phyloP scores from a whole-genome alignment of 805 yeast genomes.

The Suhomyces kilbournensis region DNA sequence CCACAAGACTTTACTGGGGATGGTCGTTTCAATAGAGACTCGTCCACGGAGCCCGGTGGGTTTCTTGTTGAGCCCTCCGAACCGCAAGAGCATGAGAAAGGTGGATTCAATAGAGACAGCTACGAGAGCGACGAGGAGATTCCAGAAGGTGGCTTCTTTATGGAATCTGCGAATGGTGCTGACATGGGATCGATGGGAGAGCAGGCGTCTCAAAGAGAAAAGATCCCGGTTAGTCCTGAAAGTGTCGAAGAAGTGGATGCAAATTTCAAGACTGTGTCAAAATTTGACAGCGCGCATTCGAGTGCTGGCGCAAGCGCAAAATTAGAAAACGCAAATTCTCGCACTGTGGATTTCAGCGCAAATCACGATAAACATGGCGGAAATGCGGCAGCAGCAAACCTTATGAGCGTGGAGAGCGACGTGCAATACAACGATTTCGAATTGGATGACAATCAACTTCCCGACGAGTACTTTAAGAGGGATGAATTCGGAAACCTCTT shows the following conservation, averaged over 20 bases:
- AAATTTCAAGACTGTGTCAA: background rate
- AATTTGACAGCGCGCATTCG: background rate
- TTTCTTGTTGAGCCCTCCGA: background rate
- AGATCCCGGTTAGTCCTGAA: background rate
- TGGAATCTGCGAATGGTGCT: slow-evolving; percentile 9
- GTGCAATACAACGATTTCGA: slow-evolving; percentile 4
- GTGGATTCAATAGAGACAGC: background rate
- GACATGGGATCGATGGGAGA: slow-evolving; percentile 19
- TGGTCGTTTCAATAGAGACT: background rate
- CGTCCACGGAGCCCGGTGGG: background rate
- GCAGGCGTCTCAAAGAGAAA: background rate
- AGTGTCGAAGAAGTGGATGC: background rate
- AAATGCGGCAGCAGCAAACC: background rate
- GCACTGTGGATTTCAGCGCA: background rate
- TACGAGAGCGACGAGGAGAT: background rate
- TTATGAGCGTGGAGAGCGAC: background rate
- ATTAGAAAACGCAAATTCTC: background rate
- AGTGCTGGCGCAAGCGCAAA: background rate
- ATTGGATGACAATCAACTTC: slow-evolving; percentile 9
- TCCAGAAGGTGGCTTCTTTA: slow-evolving; percentile 7
- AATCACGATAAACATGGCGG: background rate
- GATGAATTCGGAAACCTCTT: slow-evolving; percentile 20
- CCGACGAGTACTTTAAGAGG: slow-evolving; percentile 16
- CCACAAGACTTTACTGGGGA: no score
- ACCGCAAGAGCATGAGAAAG: background rate